Evolutionary conservation across 441 rosid genomes (phyloP).

Genomic region (Cnidoscolus chayamansa): DNA sequence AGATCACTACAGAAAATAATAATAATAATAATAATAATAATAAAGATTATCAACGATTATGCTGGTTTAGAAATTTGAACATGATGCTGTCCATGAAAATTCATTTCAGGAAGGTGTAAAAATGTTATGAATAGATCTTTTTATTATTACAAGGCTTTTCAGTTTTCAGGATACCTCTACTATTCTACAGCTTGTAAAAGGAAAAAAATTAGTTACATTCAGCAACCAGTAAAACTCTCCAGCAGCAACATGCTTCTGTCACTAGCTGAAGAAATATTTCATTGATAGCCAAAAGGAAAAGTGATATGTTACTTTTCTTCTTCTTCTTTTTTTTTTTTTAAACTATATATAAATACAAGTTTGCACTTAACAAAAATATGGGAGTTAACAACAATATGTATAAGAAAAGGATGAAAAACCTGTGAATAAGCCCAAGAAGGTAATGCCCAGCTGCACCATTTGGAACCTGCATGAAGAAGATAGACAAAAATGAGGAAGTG

Average conservation of each 20-base stretch:
- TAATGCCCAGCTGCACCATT: conserved; percentile 95
- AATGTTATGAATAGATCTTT: background rate
- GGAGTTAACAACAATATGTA: background rate
- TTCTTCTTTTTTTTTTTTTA: background rate
- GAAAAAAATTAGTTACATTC: background rate
- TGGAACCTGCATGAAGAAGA: conserved; percentile 58
- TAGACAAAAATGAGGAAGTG: conserved; percentile 21
- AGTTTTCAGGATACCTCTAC: background rate
- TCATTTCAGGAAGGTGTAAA: background rate
- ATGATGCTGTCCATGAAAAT: background rate
- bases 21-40: no score
- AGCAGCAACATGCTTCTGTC: background rate
- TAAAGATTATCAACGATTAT: background rate
- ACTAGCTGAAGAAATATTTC: conserved; percentile 2
- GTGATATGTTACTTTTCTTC: background rate
- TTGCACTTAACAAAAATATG: background rate
- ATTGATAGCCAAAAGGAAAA: background rate
- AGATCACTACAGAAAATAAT: background rate
- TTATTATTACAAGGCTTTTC: conserved; percentile 1
- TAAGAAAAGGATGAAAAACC: conserved; percentile 38
- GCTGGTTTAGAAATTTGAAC: conserved; percentile 10
- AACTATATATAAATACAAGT: background rate
- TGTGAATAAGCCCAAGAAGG: conserved; percentile 91
- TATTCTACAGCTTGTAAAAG: background rate
- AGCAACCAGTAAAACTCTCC: background rate